Evolutionary conservation across 208 protist genomes (phyloP).

Genomic region (Leishmania major): DNA sequence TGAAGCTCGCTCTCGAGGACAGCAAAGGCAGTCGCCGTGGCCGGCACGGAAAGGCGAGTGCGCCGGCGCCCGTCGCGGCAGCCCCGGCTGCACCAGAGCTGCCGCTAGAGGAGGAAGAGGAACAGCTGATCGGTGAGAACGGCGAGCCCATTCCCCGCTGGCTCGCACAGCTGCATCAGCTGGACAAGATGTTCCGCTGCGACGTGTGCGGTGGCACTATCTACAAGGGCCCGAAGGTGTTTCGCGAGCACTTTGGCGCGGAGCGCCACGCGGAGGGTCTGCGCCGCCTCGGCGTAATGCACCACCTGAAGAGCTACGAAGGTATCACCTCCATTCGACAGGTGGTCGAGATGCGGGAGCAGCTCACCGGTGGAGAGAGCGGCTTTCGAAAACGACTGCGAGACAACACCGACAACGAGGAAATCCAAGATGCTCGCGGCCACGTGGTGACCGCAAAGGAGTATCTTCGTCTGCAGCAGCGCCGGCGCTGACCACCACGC

Average conservation of each 20-base stretch:
- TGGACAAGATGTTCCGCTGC: slow-evolving; percentile 81
- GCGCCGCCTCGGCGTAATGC: slow-evolving; percentile 69
- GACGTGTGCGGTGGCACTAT: slow-evolving; percentile 89
- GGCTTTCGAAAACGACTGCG: slow-evolving; percentile 64
- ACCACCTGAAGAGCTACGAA: slow-evolving; percentile 73
- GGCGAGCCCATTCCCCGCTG: slow-evolving; percentile 81
- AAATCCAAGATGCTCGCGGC: slow-evolving; percentile 82
- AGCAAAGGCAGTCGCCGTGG: slow-evolving; percentile 1
- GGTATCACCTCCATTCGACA: slow-evolving; percentile 76
- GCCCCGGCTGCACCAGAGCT: neutral
- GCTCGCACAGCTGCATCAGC: slow-evolving; percentile 81
- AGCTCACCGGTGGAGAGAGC: slow-evolving; percentile 28
- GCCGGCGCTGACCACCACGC: neutral
- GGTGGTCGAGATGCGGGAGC: slow-evolving; percentile 80
- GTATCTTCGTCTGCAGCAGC: slow-evolving; percentile 63
- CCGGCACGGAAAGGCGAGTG: neutral
- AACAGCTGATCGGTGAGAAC: slow-evolving; percentile 75
- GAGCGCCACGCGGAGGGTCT: slow-evolving; percentile 86
- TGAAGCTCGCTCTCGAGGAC: slow-evolving; percentile 26
- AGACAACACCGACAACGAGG: slow-evolving; percentile 77
- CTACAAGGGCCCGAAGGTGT: slow-evolving; percentile 86
- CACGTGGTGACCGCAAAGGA: slow-evolving; percentile 76
- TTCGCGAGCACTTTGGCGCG: slow-evolving; percentile 83
- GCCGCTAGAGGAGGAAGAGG: slow-evolving; percentile 28
- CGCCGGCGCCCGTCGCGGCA: neutral